A percentile compares a stretch with the other conserved stretches of the same genome.
phyloP scores from a whole-genome alignment of 352 stramenopile genomes.

The Phytophthora hibernalis region DNA sequence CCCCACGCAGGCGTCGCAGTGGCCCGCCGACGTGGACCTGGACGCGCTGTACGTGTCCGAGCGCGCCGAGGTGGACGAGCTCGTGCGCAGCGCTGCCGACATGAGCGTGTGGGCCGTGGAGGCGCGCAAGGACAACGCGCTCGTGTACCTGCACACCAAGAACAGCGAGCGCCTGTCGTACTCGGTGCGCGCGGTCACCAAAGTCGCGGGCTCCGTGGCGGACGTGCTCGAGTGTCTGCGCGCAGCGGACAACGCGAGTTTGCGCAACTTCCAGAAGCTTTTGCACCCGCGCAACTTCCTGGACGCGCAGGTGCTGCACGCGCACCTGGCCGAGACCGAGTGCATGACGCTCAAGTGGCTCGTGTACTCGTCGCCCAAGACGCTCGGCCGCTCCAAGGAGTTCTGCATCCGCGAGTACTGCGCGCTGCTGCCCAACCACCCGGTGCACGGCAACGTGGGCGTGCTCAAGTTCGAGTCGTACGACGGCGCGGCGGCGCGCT shows the following conservation, averaged over 20 bases:
- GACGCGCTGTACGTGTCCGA: slow-evolving; percentile 80
- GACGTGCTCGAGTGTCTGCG: slow-evolving; percentile 86
- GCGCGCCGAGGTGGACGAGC: slow-evolving; percentile 71
- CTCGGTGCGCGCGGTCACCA: slow-evolving; percentile 74
- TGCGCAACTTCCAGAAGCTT: slow-evolving; percentile 75
- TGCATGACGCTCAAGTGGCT: slow-evolving; percentile 88
- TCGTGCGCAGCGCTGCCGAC: slow-evolving; percentile 70
- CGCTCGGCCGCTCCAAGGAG: slow-evolving; percentile 81
- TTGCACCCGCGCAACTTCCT: slow-evolving; percentile 79
- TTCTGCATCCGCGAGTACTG: slow-evolving; percentile 87
- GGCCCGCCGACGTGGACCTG: slow-evolving; percentile 80
- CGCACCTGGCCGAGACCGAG: slow-evolving; percentile 55
- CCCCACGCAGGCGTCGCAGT: slow-evolving; percentile 47
- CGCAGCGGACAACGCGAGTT: slow-evolving; percentile 59
- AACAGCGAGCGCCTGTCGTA: slow-evolving; percentile 85
- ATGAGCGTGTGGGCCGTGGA: slow-evolving; percentile 83
- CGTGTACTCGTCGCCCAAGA: slow-evolving; percentile 79
- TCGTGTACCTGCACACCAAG: slow-evolving; percentile 83
- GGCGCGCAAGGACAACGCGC: slow-evolving; percentile 64
- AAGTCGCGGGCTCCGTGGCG: slow-evolving; percentile 67
- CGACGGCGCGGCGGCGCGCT: slow-evolving; percentile 75
- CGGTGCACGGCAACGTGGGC: slow-evolving; percentile 65
- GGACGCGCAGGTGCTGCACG: slow-evolving; percentile 82
- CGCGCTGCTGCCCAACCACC: slow-evolving; percentile 61
- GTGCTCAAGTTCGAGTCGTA: slow-evolving; percentile 86